Conservation (phyloP, 805 yeast species). For the Spathaspora gorwiae region DNA sequence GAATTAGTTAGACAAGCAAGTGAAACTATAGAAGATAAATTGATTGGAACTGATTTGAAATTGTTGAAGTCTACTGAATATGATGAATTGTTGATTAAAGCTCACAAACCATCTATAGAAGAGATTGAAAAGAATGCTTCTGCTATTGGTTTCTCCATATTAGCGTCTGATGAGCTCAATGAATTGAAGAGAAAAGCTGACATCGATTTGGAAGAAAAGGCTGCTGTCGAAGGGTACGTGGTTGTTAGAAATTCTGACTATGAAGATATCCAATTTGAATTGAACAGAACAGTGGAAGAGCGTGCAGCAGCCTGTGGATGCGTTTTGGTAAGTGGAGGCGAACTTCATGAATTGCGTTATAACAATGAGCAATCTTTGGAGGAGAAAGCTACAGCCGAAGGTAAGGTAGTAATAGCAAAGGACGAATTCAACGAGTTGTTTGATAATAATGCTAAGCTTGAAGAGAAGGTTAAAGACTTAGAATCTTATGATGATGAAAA, state of each 20-base stretch:
- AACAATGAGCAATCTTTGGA: slow-evolving; percentile 10
- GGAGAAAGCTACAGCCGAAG: slow-evolving; percentile 10
- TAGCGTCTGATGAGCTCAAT: slow-evolving; percentile 21
- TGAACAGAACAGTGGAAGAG: slow-evolving; percentile 4
- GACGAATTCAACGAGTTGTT: slow-evolving; percentile 9
- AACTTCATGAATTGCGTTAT: slow-evolving; percentile 8
- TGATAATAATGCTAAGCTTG: slow-evolving; percentile 1
- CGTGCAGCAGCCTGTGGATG: slow-evolving; percentile 5
- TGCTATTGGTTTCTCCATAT: slow-evolving; percentile 23
- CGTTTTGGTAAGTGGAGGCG: slow-evolving; percentile 11
- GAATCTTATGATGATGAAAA: neutral
- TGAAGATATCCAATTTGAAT: slow-evolving; percentile 1
- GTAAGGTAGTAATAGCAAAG: slow-evolving; percentile 12
- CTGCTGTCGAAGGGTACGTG: slow-evolving; percentile 13
- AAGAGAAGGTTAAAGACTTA: neutral
- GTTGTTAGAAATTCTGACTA: slow-evolving; percentile 15
- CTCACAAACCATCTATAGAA: slow-evolving; percentile 25
- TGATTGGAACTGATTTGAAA: slow-evolving; percentile 7
- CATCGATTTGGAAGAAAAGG: slow-evolving; percentile 14
- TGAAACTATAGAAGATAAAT: slow-evolving; percentile 2
- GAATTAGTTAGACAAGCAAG: neutral
- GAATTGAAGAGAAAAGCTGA: slow-evolving; percentile 9
- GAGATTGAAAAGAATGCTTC: slow-evolving; percentile 21
- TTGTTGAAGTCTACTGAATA: slow-evolving; percentile 18
- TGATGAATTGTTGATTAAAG: slow-evolving; percentile 26